Base-by-base conservation (phyloP, 306 rosid species). In the Vicia sativa region DNA sequence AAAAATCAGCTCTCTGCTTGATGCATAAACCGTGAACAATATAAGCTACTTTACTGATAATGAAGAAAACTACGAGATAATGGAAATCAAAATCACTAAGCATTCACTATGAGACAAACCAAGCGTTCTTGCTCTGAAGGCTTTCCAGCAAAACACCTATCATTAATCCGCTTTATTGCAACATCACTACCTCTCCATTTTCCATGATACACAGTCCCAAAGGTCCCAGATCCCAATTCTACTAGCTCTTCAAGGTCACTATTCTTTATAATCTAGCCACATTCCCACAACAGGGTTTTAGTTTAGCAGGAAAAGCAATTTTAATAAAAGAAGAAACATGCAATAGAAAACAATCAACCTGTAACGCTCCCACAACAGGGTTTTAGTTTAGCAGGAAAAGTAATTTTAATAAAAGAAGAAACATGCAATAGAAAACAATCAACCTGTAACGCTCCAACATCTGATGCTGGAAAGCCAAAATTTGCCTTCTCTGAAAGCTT, bases 131-230 rank as follows among this genome's bases (percentile, higher is more conserved):
- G 91, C 74, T 92, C 98, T 1, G 95, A 89, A 74, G 89, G 70
- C 77, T 92, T 78, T 73, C 98, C 98, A 50, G 88, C 78, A 78
- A 92, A 92, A 76, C 98, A 92, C 72, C 96, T 83, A 68, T 89
- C 96, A 65, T 87, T 92, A 62, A 92, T 85, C 79, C 96, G 80
- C 75, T 92, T 92, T 56, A 92, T 92, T 76, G 98, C 98, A 12
- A 92, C 96, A 63, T 92, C 96, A 35, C 87, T 86, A 42, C 98
- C 98, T 83, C 88, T 87, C 98, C 98, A 92, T 74, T 92, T 92
- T 62, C 93, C 98, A 81, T 92, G 96, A 74, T 87, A 89, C 42
- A 92, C 98, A 6, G 98, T 87, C 57, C 85, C 82, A 28, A 77
- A 81, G 44, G 85, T 77, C 61, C 79, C 77, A 65, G 82, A 81